A percentile compares a stretch with the other conserved stretches of the same genome.
phyloP scores from a whole-genome alignment of 768 basidiomycete species.

The Rhizopogon rudus region DNA sequence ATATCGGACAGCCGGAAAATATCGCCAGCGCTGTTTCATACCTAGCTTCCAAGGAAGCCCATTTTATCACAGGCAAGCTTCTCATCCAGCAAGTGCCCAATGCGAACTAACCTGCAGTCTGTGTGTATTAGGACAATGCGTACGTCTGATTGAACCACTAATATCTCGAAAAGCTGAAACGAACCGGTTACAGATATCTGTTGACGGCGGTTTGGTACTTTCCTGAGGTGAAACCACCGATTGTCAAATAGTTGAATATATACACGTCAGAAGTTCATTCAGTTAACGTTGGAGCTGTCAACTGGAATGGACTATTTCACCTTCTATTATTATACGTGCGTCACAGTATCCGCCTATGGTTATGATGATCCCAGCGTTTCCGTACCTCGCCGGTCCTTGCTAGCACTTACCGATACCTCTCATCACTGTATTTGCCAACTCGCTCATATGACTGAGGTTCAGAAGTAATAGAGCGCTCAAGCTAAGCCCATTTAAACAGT shows the following conservation, averaged over 20 bases:
- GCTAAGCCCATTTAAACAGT: no score
- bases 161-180: neutral
- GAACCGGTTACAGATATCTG: slow-evolving; percentile 1
- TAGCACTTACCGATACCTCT: no score
- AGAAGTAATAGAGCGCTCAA: no score
- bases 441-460: no score
- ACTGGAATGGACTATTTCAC: no score
- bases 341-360: no score
- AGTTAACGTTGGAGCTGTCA: no score
- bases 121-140: slow-evolving; percentile 7
- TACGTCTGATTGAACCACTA: slow-evolving; percentile 1
- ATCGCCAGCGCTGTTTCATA: slow-evolving; percentile 29
- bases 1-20: slow-evolving; percentile 25
- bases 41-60: slow-evolving; percentile 28
- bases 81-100: neutral
- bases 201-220: slow-evolving; percentile 9
- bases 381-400: no score
- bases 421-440: no score
- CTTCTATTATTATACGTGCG: no score
- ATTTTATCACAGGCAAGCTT: slow-evolving; percentile 29
- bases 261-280: no score
- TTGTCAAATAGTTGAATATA: neutral
- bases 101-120: neutral
- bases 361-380: no score
- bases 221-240: slow-evolving; percentile 1